A percentile compares a stretch with the other conserved stretches of the same genome.
These are phyloP conservation scores for Borovskyia barvae DNA, from an alignment of 208 protist species.

Conservation along the genomic window DNA sequence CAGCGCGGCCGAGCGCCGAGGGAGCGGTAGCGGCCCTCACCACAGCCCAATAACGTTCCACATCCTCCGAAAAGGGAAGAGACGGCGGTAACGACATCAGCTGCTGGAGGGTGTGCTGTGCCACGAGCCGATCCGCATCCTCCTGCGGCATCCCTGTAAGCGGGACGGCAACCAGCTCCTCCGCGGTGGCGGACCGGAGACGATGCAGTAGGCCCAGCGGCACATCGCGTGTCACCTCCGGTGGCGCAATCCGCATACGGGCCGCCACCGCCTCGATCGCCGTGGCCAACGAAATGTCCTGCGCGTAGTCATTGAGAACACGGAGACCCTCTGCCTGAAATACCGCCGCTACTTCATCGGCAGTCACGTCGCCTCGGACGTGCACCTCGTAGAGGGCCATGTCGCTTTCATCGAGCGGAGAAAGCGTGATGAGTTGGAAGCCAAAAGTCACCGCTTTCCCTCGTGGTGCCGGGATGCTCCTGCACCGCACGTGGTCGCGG, in stretches of 20 bases:
- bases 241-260: constrained; percentile 11
- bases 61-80: neutral
- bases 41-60: constrained; percentile 6
- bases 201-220: constrained; percentile 50
- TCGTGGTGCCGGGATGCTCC: constrained; percentile 1
- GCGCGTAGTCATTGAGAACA: constrained; percentile 73
- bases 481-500: neutral
- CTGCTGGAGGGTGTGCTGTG: constrained; percentile 4
- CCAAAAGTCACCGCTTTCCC: constrained; percentile 23
- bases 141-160: constrained; percentile 34
- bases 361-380: constrained; percentile 32
- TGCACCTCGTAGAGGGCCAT: constrained; percentile 70
- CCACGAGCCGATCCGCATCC: constrained; percentile 21
- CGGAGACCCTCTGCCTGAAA: constrained; percentile 57
- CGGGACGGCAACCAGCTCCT: constrained; percentile 62
- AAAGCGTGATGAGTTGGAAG: constrained; percentile 39
- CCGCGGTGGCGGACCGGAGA: constrained; percentile 29
- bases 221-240: constrained; percentile 24
- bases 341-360: constrained; percentile 63
- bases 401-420: constrained; percentile 26
- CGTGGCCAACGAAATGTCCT: constrained; percentile 44
- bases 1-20: neutral
- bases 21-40: neutral
- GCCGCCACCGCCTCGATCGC: constrained; percentile 28
- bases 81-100: neutral